A percentile compares a stretch with the other conserved stretches of the same genome.
Evolutionary conservation across 805 yeast genomes (phyloP).

Genomic region (Hanseniaspora pseudoguilliermondii): DNA sequence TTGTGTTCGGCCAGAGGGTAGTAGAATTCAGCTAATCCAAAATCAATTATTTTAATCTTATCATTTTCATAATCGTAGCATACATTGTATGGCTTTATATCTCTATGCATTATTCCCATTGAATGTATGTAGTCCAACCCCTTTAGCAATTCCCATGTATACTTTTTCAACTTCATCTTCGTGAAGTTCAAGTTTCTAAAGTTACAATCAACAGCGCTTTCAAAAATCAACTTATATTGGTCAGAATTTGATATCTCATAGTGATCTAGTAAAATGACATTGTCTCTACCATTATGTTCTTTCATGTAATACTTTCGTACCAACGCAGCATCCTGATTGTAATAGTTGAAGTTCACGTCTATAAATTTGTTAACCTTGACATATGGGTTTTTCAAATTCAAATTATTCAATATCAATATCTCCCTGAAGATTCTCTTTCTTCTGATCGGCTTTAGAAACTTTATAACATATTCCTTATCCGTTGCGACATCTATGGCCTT

Average conservation of each 20-base stretch:
- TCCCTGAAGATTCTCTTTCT: slow-evolving; percentile 84
- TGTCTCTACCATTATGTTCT: slow-evolving; percentile 38
- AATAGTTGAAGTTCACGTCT: slow-evolving; percentile 1
- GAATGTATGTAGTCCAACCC: slow-evolving; percentile 87
- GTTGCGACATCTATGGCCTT: slow-evolving; percentile 62
- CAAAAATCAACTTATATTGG: slow-evolving; percentile 76
- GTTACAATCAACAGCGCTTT: slow-evolving; percentile 69
- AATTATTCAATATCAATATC: slow-evolving; percentile 71
- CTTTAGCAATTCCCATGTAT: slow-evolving; percentile 64
- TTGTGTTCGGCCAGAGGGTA: slow-evolving; percentile 82
- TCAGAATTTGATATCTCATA: slow-evolving; percentile 48
- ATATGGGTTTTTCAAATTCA: slow-evolving; percentile 29
- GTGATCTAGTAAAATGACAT: slow-evolving; percentile 46
- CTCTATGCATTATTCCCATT: slow-evolving; percentile 92
- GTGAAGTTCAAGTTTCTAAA: slow-evolving; percentile 64
- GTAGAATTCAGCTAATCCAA: slow-evolving; percentile 93
- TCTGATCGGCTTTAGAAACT: slow-evolving; percentile 85
- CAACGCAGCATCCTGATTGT: neutral
- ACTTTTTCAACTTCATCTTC: slow-evolving; percentile 63
- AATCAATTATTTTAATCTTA: slow-evolving; percentile 71
- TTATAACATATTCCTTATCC: slow-evolving; percentile 61
- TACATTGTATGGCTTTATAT: slow-evolving; percentile 89
- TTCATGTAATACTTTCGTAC: slow-evolving; percentile 18
- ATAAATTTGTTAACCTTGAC: neutral
- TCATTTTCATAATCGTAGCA: slow-evolving; percentile 76